Conservation (phyloP, 1,284 basidiomycete species). For the Cutaneotrichosporon cutaneum region DNA sequence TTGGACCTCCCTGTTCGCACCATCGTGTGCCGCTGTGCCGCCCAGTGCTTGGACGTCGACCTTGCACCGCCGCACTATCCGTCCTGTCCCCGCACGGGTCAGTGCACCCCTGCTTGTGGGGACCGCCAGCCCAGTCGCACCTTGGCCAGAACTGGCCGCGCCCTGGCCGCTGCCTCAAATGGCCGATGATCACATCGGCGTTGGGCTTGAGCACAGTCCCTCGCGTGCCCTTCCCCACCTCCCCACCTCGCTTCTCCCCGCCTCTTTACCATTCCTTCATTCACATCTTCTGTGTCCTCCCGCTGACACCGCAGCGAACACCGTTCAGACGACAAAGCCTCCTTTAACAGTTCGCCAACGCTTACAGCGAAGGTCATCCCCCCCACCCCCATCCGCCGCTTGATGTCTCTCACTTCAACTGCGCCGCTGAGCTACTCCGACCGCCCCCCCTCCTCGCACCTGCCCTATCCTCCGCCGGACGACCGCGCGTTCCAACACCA, state of each 20-base stretch:
- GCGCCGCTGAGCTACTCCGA: constrained; percentile 22
- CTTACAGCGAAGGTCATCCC: background rate
- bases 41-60: background rate
- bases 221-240: background rate
- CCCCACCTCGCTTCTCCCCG: background rate
- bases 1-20: background rate
- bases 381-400: constrained; percentile 3
- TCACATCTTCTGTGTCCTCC: background rate
- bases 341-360: background rate
- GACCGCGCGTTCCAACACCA: constrained; percentile 31
- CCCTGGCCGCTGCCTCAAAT: background rate
- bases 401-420: constrained; percentile 28
- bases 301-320: constrained; percentile 2
- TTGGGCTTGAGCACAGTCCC: background rate
- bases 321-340: background rate
- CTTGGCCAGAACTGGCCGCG: background rate
- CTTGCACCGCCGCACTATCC: background rate
- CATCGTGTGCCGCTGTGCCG: background rate
- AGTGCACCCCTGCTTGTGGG: background rate
- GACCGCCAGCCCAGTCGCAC: background rate
- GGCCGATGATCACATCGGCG: background rate
- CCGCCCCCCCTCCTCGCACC: constrained; percentile 17
- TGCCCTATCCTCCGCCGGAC: constrained; percentile 30
- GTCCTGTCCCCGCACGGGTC: background rate
- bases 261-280: background rate